These are phyloP conservation scores for Ordospora pajunii DNA, from an alignment of 371 early-diverging fungal species.

Conservation along the genomic window DNA sequence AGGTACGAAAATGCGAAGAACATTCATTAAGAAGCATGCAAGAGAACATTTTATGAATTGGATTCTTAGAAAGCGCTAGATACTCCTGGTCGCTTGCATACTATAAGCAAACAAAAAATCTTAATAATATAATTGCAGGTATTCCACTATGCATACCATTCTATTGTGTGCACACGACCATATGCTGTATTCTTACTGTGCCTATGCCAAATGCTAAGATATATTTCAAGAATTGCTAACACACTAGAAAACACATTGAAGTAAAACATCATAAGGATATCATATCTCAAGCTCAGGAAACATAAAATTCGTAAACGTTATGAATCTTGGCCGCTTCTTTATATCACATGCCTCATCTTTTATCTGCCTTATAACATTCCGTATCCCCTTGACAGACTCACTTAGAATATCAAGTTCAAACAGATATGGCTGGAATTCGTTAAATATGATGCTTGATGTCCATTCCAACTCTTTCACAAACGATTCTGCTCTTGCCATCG, in stretches of 20 bases:
- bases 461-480: background rate
- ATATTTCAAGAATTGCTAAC: background rate
- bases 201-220: background rate
- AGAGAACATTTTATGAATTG: background rate
- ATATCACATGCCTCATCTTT: background rate
- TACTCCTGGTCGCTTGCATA: background rate
- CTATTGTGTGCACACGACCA: background rate
- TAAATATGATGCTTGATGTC: background rate
- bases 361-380: background rate
- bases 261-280: too few species aligned
- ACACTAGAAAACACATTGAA: too few species aligned
- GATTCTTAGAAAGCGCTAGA: background rate
- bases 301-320: background rate
- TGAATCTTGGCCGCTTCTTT: background rate
- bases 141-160: background rate
- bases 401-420: conserved; percentile 8
- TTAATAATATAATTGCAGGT: background rate
- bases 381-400: background rate
- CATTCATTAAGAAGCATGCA: background rate
- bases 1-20: too few species aligned
- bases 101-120: background rate
- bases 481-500: background rate
- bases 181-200: background rate
- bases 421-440: background rate
- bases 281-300: background rate